These are phyloP conservation scores for Chlamydomonas incerta DNA, from an alignment of 139 green algal genomes.

Conservation along the genomic window DNA sequence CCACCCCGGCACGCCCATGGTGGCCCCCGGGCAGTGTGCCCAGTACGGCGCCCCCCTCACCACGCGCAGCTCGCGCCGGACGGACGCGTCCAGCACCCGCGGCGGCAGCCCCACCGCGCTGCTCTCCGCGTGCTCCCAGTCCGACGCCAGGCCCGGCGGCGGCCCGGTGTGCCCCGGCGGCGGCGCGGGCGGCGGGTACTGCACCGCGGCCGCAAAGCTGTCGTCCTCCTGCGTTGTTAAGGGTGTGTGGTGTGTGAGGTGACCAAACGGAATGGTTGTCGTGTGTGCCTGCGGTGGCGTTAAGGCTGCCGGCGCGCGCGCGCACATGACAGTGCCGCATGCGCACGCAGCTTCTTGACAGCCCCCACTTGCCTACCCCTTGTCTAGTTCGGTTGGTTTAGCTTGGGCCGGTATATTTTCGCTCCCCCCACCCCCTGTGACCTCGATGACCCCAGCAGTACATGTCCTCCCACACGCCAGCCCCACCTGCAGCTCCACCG, in stretches of 20 bases:
- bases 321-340: too few species aligned
- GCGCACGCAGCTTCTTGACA: too few species aligned
- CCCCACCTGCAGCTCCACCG: conserved; percentile 23
- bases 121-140: conserved; percentile 51
- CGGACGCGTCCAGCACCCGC: conserved; percentile 62
- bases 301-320: too few species aligned
- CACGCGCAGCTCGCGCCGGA: conserved; percentile 74
- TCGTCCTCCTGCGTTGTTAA: conserved; percentile 45
- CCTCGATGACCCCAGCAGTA: too few species aligned
- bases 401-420: too few species aligned
- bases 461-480: background rate
- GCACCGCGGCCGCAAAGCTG: conserved; percentile 34
- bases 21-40: too few species aligned
- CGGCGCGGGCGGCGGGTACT: background rate
- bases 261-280: background rate
- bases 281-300: too few species aligned
- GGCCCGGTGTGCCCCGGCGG: background rate
- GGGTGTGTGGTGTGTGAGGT: background rate
- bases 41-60: conserved; percentile 11
- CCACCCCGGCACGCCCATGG: too few species aligned
- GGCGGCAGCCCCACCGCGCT: conserved; percentile 73
- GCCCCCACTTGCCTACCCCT: too few species aligned
- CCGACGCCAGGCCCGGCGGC: conserved; percentile 43
- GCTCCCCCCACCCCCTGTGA: too few species aligned
- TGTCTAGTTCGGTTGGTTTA: too few species aligned